Evolutionary conservation across 2,329 filamentous ascomycete genomes (phyloP).

Genomic region (Thermomyces lanuginosus): DNA sequence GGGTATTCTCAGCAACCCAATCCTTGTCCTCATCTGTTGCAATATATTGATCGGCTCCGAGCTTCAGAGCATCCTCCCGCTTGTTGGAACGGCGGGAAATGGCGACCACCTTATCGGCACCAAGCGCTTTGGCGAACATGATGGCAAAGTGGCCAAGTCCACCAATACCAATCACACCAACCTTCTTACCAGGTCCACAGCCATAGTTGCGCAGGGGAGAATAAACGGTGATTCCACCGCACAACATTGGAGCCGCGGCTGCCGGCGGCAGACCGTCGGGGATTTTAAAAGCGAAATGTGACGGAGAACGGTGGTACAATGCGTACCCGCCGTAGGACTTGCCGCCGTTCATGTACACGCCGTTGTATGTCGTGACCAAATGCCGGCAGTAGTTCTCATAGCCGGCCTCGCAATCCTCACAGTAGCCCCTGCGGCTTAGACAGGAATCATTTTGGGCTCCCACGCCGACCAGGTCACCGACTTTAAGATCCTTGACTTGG

Average conservation of each 20-base stretch:
- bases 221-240: constrained; percentile 60
- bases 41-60: constrained; percentile 36
- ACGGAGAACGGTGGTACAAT: constrained; percentile 37
- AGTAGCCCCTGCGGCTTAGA: constrained; percentile 19
- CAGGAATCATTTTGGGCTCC: constrained; percentile 36
- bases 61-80: constrained; percentile 30
- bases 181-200: constrained; percentile 51
- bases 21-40: constrained; percentile 34
- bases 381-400: constrained; percentile 23
- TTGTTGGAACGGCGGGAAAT: constrained; percentile 33
- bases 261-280: constrained; percentile 34
- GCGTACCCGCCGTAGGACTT: constrained; percentile 50
- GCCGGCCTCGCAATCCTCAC: constrained; percentile 18
- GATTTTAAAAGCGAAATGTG: constrained; percentile 44
- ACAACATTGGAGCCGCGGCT: constrained; percentile 54
- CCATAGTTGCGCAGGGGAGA: constrained; percentile 51
- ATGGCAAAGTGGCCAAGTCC: constrained; percentile 38
- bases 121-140: constrained; percentile 41
- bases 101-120: constrained; percentile 41
- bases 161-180: constrained; percentile 57
- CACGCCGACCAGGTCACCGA: constrained; percentile 23
- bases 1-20: constrained; percentile 31
- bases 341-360: constrained; percentile 29
- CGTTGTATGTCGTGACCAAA: constrained; percentile 1
- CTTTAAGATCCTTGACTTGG: constrained; percentile 1